phyloP scores from a whole-genome alignment of 176 grass and related monocot genomes.

The Eragrostis curvula region DNA sequence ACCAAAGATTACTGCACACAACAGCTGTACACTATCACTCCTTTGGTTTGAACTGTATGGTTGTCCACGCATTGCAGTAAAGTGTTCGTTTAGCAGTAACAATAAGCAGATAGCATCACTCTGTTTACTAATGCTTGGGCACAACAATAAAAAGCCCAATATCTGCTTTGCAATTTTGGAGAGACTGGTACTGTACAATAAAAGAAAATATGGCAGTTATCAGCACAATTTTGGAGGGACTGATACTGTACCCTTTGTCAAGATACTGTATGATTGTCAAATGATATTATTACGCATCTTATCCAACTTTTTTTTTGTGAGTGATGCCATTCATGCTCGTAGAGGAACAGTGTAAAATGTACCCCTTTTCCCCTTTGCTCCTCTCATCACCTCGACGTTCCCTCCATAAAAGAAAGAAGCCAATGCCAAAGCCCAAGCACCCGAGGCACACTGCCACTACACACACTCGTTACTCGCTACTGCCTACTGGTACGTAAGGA shows the following conservation, averaged over 20 bases:
- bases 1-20: background rate
- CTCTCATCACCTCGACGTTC: constrained; percentile 8
- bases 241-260: too few species aligned
- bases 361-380: background rate
- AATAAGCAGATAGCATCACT: background rate
- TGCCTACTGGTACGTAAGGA: background rate
- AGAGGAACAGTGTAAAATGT: constrained; percentile 20
- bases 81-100: background rate
- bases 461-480: background rate
- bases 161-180: background rate
- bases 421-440: background rate
- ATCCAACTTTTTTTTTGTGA: constrained; percentile 13
- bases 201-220: too few species aligned
- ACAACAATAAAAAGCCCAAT: background rate
- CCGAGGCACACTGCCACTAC: constrained; percentile 2
- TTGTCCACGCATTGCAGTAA: too few species aligned
- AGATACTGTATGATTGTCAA: constrained; percentile 1
- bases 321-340: constrained; percentile 7
- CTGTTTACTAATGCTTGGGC: background rate
- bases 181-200: background rate
- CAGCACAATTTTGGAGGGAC: background rate
- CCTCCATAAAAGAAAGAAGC: constrained; percentile 43
- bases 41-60: background rate
- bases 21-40: background rate
- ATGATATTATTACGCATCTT: constrained; percentile 21